These are phyloP conservation scores for Penicillium mononematosum DNA, from an alignment of 495 filamentous ascomycete genomes.

Conservation along the genomic window DNA sequence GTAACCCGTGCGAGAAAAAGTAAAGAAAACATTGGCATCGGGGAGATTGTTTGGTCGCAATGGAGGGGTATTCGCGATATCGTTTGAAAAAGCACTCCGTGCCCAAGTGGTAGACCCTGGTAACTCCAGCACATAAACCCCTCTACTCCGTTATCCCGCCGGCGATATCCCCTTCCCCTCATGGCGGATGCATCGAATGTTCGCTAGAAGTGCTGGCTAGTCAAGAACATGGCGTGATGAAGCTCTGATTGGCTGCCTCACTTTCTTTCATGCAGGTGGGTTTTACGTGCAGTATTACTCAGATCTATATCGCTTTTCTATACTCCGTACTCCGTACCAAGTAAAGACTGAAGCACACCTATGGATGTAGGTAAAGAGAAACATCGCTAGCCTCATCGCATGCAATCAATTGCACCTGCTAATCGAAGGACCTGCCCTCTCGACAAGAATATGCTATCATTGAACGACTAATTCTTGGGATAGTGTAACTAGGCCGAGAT, in stretches of 20 bases:
- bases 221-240: background rate
- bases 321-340: background rate
- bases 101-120: background rate
- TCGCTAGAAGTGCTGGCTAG: constrained; percentile 5
- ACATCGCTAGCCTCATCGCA: background rate
- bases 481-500: background rate
- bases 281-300: constrained; percentile 2
- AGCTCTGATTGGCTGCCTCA: constrained; percentile 6
- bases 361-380: background rate
- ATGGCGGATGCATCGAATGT: constrained; percentile 5
- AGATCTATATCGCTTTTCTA: background rate
- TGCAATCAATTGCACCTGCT: background rate
- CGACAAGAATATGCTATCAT: background rate
- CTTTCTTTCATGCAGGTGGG: background rate
- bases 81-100: background rate
- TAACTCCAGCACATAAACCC: constrained; percentile 1
- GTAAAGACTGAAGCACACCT: background rate
- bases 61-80: background rate
- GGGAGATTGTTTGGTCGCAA: background rate
- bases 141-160: background rate
- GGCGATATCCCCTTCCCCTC: constrained; percentile 2
- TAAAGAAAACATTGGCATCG: background rate
- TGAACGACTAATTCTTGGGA: background rate
- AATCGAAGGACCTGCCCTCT: background rate
- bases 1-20: background rate